Conservation (phyloP, 2,329 filamentous ascomycete species). For the Colletotrichum viniferum region DNA sequence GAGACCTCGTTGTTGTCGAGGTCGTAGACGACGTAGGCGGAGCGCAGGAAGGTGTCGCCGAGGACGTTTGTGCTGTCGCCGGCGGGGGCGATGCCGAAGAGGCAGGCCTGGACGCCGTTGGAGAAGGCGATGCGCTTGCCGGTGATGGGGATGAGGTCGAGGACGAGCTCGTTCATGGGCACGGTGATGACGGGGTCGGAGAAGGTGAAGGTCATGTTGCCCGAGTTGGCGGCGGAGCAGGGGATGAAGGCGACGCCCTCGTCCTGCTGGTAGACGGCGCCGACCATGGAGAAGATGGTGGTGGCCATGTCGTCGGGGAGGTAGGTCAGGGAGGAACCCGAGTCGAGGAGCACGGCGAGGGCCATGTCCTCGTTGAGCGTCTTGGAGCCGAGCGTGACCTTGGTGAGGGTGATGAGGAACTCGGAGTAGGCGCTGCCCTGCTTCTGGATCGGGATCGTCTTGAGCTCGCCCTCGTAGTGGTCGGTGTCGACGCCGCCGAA, state of each 20-base stretch:
- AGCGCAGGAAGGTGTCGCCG: constrained; percentile 77
- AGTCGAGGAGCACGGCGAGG: constrained; percentile 72
- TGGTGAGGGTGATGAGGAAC: constrained; percentile 73
- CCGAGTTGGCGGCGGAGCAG: constrained; percentile 52
- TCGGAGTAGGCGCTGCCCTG: constrained; percentile 57
- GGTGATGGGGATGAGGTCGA: constrained; percentile 51
- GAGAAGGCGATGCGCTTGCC: constrained; percentile 55
- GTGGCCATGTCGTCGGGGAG: constrained; percentile 62
- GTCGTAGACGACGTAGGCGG: constrained; percentile 79
- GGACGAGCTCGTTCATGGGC: constrained; percentile 62
- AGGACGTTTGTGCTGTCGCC: constrained; percentile 62
- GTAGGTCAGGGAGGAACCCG: constrained; percentile 71
- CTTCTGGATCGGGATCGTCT: constrained; percentile 70
- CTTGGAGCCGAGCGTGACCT: constrained; percentile 48
- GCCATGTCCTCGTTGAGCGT: constrained; percentile 53
- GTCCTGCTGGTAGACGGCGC: constrained; percentile 60
- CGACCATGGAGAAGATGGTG: constrained; percentile 61
- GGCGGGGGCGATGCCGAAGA: constrained; percentile 70
- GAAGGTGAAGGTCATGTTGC: constrained; percentile 59
- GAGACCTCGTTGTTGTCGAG: constrained; percentile 74
- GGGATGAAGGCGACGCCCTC: constrained; percentile 65
- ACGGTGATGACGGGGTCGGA: constrained; percentile 58
- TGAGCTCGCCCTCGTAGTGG: constrained; percentile 66
- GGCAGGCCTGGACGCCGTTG: constrained; percentile 61
- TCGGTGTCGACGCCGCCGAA: constrained; percentile 77